Conservation (phyloP, 2,329 filamentous ascomycete genomes). For the Xylariaceae sp. region DNA sequence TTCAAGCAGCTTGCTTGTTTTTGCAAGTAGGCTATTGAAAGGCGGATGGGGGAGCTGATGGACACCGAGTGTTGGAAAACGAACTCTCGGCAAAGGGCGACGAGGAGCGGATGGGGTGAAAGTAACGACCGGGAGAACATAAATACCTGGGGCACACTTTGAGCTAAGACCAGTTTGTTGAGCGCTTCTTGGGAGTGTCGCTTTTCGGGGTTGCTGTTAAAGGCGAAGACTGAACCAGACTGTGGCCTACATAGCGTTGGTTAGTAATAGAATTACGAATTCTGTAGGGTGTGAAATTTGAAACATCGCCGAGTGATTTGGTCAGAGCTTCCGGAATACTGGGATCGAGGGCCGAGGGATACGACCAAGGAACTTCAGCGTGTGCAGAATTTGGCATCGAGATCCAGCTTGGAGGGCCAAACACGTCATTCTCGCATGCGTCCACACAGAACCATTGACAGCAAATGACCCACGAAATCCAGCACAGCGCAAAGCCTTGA, state of each 20-base stretch:
- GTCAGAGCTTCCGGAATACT: not conserved
- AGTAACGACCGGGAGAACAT: not conserved
- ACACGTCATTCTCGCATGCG: too few relatives aligned
- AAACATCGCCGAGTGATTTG: not conserved
- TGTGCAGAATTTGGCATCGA: not conserved
- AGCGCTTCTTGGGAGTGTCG: not conserved
- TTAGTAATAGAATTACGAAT: not conserved
- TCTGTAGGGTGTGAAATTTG: not conserved
- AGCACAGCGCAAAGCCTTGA: too few relatives aligned
- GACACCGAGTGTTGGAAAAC: not conserved
- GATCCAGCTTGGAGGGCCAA: too few relatives aligned
- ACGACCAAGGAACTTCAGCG: not conserved
- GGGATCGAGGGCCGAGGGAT: not conserved
- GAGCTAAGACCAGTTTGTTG: not conserved
- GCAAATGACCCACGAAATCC: too few relatives aligned
- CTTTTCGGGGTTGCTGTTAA: not conserved
- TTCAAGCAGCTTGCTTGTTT: not conserved
- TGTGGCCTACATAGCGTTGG: not conserved
- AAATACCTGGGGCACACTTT: slow-evolving; percentile 3
- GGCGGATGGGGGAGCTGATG: not conserved
- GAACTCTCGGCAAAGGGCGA: not conserved
- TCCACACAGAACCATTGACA: too few relatives aligned
- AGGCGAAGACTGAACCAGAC: not conserved
- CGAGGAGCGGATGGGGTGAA: not conserved
- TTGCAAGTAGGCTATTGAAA: not conserved